These are phyloP conservation scores for Blastocystis sp. DNA, from an alignment of 352 stramenopile species.

Conservation along the genomic window DNA sequence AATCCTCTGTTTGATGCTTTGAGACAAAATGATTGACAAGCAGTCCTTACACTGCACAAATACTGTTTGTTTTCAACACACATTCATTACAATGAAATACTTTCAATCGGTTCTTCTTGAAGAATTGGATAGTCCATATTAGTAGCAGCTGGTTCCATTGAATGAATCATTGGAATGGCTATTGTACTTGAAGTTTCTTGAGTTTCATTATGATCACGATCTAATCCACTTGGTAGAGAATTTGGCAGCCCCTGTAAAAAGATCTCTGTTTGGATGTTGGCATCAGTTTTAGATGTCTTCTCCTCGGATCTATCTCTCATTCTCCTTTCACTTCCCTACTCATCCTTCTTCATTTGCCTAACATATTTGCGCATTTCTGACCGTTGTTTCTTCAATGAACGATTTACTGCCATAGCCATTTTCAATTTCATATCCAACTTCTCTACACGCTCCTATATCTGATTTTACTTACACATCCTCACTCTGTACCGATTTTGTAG, in stretches of 20 bases:
- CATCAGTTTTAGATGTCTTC: not conserved
- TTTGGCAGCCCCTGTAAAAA: not conserved
- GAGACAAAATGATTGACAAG: not conserved
- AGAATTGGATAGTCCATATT: slow-evolving; percentile 38
- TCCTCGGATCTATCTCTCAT: not conserved
- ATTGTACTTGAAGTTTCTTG: slow-evolving; percentile 16
- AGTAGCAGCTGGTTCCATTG: not conserved
- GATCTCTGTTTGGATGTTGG: not conserved
- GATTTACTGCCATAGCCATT: slow-evolving; percentile 26
- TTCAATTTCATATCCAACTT: slow-evolving; percentile 59
- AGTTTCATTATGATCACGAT: not conserved
- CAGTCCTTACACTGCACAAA: no score
- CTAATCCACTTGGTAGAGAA: not conserved
- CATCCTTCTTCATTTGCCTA: not conserved
- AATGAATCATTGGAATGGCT: slow-evolving; percentile 50
- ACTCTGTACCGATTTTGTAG: slow-evolving; percentile 40
- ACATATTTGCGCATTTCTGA: slow-evolving; percentile 42
- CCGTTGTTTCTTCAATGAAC: slow-evolving; percentile 43
- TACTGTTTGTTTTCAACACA: not conserved
- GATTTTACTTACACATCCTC: not conserved
- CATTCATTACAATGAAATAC: slow-evolving; percentile 1
- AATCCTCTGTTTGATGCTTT: slow-evolving; percentile 10
- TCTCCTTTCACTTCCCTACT: not conserved
- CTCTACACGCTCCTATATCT: slow-evolving; percentile 12
- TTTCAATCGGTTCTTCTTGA: slow-evolving; percentile 5